Conservation (phyloP, 2,329 filamentous ascomycete species). For the Thielaviopsis cerberus region DNA sequence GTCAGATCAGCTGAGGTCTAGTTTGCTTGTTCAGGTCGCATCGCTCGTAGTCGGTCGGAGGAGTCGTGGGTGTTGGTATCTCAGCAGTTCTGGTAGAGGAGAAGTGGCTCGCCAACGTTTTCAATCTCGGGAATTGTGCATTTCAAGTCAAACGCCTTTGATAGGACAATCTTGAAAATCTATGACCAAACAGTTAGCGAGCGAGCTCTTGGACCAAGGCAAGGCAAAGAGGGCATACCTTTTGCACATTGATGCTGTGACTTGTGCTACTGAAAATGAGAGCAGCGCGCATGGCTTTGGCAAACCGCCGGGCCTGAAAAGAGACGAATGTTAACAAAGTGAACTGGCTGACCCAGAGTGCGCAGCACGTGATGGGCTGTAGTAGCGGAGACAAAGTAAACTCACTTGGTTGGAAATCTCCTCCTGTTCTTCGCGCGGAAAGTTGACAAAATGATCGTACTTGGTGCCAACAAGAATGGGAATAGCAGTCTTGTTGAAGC, state of each 20-base stretch:
- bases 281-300: slow-evolving; percentile 93
- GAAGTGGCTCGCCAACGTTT: slow-evolving; percentile 84
- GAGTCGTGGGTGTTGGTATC: slow-evolving; percentile 2
- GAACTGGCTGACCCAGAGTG: no score
- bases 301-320: slow-evolving; percentile 69
- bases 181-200: slow-evolving; percentile 20
- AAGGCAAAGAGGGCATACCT: slow-evolving; percentile 32
- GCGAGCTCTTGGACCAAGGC: neutral
- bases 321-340: neutral
- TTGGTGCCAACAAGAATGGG: slow-evolving; percentile 94
- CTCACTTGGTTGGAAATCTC: slow-evolving; percentile 88
- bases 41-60: neutral
- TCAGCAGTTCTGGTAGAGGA: slow-evolving; percentile 61
- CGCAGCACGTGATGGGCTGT: neutral
- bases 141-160: slow-evolving; percentile 95
- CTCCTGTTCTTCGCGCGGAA: slow-evolving; percentile 90
- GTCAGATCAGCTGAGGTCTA: neutral
- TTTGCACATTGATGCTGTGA: slow-evolving; percentile 98
- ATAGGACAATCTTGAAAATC: slow-evolving; percentile 99
- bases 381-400: neutral
- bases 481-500: slow-evolving; percentile 99
- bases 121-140: slow-evolving; percentile 99
- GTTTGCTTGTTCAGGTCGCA: neutral
- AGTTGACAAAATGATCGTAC: slow-evolving; percentile 98
- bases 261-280: slow-evolving; percentile 98